Evolutionary conservation across 192 early-diverging fungal species (phyloP), one percentile per base, ranked within the genome.

Genomic region (Coemansia sp.): DNA sequence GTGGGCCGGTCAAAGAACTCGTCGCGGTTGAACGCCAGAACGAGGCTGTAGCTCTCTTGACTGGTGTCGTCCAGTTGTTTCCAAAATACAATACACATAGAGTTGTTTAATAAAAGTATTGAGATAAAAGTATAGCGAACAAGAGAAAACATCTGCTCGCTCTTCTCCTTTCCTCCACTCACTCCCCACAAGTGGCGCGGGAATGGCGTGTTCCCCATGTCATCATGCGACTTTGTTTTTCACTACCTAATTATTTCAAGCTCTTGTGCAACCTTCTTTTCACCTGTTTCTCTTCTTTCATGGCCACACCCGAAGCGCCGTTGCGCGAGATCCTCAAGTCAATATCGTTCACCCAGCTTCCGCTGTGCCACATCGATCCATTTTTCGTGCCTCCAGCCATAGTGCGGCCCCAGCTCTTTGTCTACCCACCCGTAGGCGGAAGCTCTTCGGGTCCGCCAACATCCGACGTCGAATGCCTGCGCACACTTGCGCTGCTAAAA

Each of bases 281-380:
- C n/a, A n/a, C n/a, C n/a, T n/a, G 26, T 32, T 37, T 5, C 53
- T 32, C 19, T 22, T 12, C 24, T 35, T 38, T 8, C 35, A 78
- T 78, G 75, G 75, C 75, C n/a, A 78, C 75, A 0, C 59, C 75
- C 0, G 75, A 78, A 18, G 75, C 75, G 34, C 75, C 75, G 12
- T 33, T 78, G 44, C 75, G 75, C 42, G 75, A 78, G 42, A 53
- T 78, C 5, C 60, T 78, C 8, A 78, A 78, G 27, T 62, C 69
- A 0, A 54, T 78, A 37, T 78, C 69, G n/a, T 78, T 78, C 36
- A 78, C 76, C 4, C 56, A 63, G 43, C 61, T 78, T 17, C 76
- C 76, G 8, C 62, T 78, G 1, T 62, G 59, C 3, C 46, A 48
- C 32, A 68, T 59, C 11, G 58, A 60, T 17, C 42, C 76, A 18